phyloP scores from a whole-genome alignment of 495 filamentous ascomycete genomes.

The Gamarada debralockiae region DNA sequence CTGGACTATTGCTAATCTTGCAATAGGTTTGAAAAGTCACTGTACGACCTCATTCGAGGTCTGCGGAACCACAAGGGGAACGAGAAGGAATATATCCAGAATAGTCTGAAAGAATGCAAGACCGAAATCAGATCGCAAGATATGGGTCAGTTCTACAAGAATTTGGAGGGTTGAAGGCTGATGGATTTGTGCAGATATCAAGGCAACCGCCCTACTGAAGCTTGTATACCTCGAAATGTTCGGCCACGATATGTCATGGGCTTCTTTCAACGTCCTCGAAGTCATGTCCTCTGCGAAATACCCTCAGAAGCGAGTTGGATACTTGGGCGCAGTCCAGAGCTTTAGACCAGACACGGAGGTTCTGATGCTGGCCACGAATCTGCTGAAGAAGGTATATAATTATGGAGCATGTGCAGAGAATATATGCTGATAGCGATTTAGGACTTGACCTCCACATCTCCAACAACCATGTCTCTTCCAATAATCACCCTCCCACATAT shows the following conservation, averaged over 20 bases:
- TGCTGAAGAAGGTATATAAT: slow-evolving; percentile 79
- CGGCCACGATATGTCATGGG: slow-evolving; percentile 99
- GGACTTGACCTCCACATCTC: slow-evolving; percentile 75
- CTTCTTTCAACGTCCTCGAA: slow-evolving; percentile 94
- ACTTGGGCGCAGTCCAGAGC: slow-evolving; percentile 94
- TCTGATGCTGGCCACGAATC: slow-evolving; percentile 94
- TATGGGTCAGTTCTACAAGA: slow-evolving; percentile 57
- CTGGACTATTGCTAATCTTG: slow-evolving; percentile 23
- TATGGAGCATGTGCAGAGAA: not conserved
- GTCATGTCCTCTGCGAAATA: slow-evolving; percentile 97
- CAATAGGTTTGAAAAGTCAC: slow-evolving; percentile 93
- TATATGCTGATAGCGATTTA: slow-evolving; percentile 31
- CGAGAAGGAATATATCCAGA: slow-evolving; percentile 90
- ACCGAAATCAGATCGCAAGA: slow-evolving; percentile 85
- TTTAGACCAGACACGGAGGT: slow-evolving; percentile 95
- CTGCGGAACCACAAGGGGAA: slow-evolving; percentile 89
- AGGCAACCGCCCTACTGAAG: slow-evolving; percentile 92
- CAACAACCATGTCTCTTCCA: slow-evolving; percentile 76
- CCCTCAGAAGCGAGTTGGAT: slow-evolving; percentile 89
- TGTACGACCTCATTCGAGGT: slow-evolving; percentile 97
- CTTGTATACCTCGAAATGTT: slow-evolving; percentile 98
- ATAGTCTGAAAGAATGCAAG: slow-evolving; percentile 89
- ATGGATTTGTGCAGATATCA: slow-evolving; percentile 63
- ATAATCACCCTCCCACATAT: slow-evolving; percentile 86
- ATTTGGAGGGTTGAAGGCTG: slow-evolving; percentile 5